A percentile compares a stretch with the other conserved stretches of the same genome.
phyloP scores from a whole-genome alignment of 2,329 filamentous ascomycete genomes.

The Claviceps cyperi region DNA sequence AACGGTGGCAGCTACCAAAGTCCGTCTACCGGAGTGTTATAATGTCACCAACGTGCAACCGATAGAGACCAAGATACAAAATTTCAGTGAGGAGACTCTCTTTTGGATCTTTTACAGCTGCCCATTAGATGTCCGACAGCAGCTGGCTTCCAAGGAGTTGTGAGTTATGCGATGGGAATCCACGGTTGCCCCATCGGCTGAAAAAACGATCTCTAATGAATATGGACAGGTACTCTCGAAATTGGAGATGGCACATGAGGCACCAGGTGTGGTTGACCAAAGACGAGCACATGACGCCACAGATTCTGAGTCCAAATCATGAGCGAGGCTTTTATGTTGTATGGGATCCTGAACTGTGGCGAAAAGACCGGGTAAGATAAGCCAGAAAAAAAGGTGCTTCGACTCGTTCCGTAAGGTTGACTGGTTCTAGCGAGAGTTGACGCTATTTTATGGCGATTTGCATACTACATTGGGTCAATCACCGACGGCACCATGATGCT shows the following conservation, averaged over 20 bases:
- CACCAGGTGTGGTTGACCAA: slow-evolving; percentile 53
- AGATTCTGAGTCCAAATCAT: slow-evolving; percentile 40
- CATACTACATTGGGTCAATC: slow-evolving; percentile 31
- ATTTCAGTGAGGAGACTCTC: slow-evolving; percentile 54
- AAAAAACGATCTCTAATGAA: background rate
- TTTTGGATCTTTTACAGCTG: slow-evolving; percentile 59
- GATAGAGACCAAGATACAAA: slow-evolving; percentile 49
- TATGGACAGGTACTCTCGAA: slow-evolving; percentile 39
- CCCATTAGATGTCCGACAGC: slow-evolving; percentile 46
- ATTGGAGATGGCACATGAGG: slow-evolving; percentile 58
- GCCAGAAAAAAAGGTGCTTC: slow-evolving; percentile 21
- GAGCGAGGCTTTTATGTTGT: slow-evolving; percentile 54
- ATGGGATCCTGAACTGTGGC: slow-evolving; percentile 49
- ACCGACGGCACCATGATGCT: slow-evolving; percentile 14
- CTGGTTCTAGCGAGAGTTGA: slow-evolving; percentile 41
- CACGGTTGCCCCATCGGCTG: background rate
- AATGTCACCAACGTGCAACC: slow-evolving; percentile 51
- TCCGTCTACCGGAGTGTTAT: slow-evolving; percentile 50
- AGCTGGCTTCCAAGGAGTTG: slow-evolving; percentile 49
- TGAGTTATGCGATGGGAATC: slow-evolving; percentile 21
- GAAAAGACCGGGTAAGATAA: slow-evolving; percentile 48
- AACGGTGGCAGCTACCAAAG: slow-evolving; percentile 34
- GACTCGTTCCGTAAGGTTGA: slow-evolving; percentile 3
- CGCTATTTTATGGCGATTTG: slow-evolving; percentile 46
- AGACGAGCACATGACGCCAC: slow-evolving; percentile 50